Evolutionary conservation across 2,329 filamentous ascomycete species (phyloP), one percentile per base, ranked within the genome.

Genomic region (Xylariales sp.): DNA sequence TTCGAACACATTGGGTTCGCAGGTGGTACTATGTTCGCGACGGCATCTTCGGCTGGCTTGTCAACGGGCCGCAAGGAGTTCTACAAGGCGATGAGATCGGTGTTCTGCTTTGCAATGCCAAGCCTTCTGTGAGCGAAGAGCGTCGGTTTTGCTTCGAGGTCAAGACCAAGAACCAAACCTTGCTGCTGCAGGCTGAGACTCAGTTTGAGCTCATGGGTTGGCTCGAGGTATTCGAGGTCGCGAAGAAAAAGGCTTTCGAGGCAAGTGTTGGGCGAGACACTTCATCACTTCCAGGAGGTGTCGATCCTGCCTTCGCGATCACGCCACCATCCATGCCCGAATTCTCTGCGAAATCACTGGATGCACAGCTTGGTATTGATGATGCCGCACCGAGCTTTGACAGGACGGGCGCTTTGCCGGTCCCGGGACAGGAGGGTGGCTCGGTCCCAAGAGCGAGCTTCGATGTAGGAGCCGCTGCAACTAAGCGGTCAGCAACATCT

Each of bases 61-160:
- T 93, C 15, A 89, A 94, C 55, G 86, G 87, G 3, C 71, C 80
- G 1, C 81, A 90, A 44, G 91, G 89, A 24, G 93, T 98, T 16
- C 81, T 97, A 52, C 91, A 97, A 61, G 95, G 89, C 34, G 93
- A 98, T 55, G 89, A 95, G 65, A 95, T 95, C 46, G 93, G 93
- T 29, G 90, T 98, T 3, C 68, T 98, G 39, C 79, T 98, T 28
- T 98, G 93, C 67, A 95, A 88, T 55, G 86, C 93, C 36, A 88
- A 91, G 54, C 89, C 90, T 14, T 89, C 90, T 1, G 85, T 94
- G 38, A 83, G 88, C 51, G 93, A 98, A 64, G 93, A 98, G 56
- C 81, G 93, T 28, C 80, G 93, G 12, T 98, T 97, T 64, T 97
- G 93, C 60, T 96, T 98, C 55, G 93, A 98, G 64, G 86, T 98